Base-by-base conservation (phyloP, 768 basidiomycete species). In the Suillus discolor region DNA sequence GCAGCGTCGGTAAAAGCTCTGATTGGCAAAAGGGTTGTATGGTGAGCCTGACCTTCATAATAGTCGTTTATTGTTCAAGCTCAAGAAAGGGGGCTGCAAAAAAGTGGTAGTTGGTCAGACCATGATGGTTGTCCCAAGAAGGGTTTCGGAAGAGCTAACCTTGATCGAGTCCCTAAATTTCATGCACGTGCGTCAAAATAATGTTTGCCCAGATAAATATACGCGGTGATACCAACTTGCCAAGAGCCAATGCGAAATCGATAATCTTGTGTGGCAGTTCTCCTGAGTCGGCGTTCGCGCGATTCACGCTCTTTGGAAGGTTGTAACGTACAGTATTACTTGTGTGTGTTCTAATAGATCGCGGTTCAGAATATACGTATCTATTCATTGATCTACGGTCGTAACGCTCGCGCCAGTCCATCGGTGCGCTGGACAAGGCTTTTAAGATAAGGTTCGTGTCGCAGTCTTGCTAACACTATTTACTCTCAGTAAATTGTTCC, bases 161-260 rank as follows among this genome's bases (percentile, higher is more conserved):
- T 55, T n/a, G n/a, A n/a, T n/a, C 31, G 31, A 55, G 18, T 55
- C 54, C 54, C 31, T 55, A 11, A 55, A 55, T 34, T 55, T 20
- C 38, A 84, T 83, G 78, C 84, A 87, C 84, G 84, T 85, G 82
- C 82, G 83, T 79, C 44, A 28, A 25, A 60, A 18, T 28, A 18
- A 4, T 41, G 57, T 20, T 42, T 57, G n/a, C 6, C 8, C 28
- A 54, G 53, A 59, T 39, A 57, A 59, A 59, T 55, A 55, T 34
- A 55, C 5, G 34, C 49, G 20, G 20, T 12, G 18, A 55, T 55
- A 31, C n/a, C n/a, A n/a, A n/a, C n/a, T n/a, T n/a, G n/a, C 28
- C 51, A 53, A 53, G 25, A 16, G 51, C 9, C n/a, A n/a, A n/a
- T n/a, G n/a, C n/a, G n/a, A n/a, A 55, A n/a, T 55, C 12, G 18